Base-by-base conservation (phyloP, 441 rosid genomes). In the Erodium moschatum region DNA sequence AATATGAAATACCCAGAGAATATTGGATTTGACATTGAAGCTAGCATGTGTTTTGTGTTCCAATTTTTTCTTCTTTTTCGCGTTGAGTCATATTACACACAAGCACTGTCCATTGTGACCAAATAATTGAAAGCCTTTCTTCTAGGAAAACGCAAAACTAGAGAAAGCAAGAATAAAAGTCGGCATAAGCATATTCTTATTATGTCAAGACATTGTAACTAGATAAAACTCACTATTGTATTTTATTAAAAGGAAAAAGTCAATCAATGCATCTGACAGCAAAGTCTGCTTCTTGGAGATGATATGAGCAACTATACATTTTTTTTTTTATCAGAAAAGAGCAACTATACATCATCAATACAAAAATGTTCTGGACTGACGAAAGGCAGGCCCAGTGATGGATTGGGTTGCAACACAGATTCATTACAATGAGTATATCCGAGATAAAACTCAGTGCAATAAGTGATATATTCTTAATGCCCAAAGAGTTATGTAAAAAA, bases 401-500 rank as follows among this genome's bases (percentile, higher is more conserved):
- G 56, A 48, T 48, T 48, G n/a, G 56, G 20, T 29, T 29, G 67
- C 9, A 33, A 3, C 27, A 13, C 12, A 7, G 46, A 64, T 9
- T 13, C 48, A 35, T 15, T 6, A 35, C 24, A 65, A 16, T 31
- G 46, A 35, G 24, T 65, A 65, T 31, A 64, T 3, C 67, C n/a
- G 21, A 35, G 20, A 64, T 31, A 19, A 65, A 3, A 63, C 9
- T 40, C 21, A 18, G 21, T 38, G 19, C 42, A 38, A 38, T 18
- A 40, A 31, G 9, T 3, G 52, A 16, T 33, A 18, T 38, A 18
- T 18, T 65, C 50, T 33, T 16, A 38, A 35, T 65, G 67, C 27
- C 40, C 20, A 40, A 19, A 31, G 67, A 24, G 67, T 64, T 11
- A 33, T 64, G 67, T 65, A 29, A 35, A 8, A 62, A 62, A 70